Base-by-base conservation (phyloP, 2,329 filamentous ascomycete genomes). In the Didymosphaeria variabile region DNA sequence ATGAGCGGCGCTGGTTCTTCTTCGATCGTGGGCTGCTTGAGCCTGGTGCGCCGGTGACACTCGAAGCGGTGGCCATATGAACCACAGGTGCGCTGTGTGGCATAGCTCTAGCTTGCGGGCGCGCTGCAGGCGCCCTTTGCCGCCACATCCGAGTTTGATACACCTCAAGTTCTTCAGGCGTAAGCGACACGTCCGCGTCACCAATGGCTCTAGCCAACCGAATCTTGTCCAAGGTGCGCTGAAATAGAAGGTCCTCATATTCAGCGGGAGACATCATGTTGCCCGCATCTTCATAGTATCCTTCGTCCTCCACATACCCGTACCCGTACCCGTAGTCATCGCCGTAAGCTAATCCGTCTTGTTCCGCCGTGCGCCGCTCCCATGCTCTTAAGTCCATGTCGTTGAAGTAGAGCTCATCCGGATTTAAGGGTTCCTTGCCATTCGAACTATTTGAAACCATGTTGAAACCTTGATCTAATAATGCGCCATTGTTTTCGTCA, bases 141-240 rank as follows among this genome's bases (percentile, higher is more conserved):
- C 89, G 87, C 75, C 88, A 87, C 64, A 86, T 81, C 70, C 86
- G 84, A 64, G 88, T 87, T 74, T 94, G 90, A 68, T 97, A 84
- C 50, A 93, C 93, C 63, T 90, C 90, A 69, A 97, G 83, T 77
- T 97, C 94, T 57, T 91, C 88, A 71, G 89, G 87, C 68, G 86
- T 93, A 65, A 98, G 85, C 75, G 90, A 91, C 58, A 97, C 92
- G 59, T 96, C 91, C 47, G 85, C 83, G 77, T 90, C 90, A 65
- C 93, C 93, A 72, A 88, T 88, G 64, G 87, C 87, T 75, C 92
- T 89, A 17, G 94, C 93, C 66, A 88, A 87, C 66, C 89, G 87
- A 73, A 97, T 96, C 67, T 92, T 90, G 70, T 89, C 88, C 77
- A 96, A 81, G 44, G 94, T 94, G 66, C 88, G 88, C 66, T 93